A percentile compares a stretch with the other conserved stretches of the same genome.
Conservation (phyloP, 495 filamentous ascomycete genomes). For the Antarctomyces pellizariae region DNA sequence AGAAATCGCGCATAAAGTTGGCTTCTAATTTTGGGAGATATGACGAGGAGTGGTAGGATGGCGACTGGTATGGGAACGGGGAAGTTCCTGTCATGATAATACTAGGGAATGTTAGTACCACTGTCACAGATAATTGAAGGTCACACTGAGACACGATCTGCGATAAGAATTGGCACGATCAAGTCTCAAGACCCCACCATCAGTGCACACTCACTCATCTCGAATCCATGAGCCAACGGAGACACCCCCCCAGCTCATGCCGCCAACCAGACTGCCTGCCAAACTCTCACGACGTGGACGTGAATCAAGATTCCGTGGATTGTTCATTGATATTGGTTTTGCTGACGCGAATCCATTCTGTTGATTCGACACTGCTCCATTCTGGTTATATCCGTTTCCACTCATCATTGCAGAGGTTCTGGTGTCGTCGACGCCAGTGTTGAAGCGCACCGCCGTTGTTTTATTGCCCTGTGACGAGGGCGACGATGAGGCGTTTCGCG, state of each 20-base stretch:
- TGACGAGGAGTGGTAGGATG: slow-evolving; percentile 90
- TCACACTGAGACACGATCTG: background rate
- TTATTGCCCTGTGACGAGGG: slow-evolving; percentile 29
- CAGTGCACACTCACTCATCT: slow-evolving; percentile 98
- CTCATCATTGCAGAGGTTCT: slow-evolving; percentile 28
- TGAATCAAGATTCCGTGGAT: slow-evolving; percentile 38
- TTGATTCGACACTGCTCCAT: slow-evolving; percentile 23
- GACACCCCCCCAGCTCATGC: slow-evolving; percentile 95
- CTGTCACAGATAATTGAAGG: too few relatives aligned
- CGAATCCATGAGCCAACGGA: slow-evolving; percentile 93
- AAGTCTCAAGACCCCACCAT: too few relatives aligned
- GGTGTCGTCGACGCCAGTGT: slow-evolving; percentile 20
- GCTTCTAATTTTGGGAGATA: slow-evolving; percentile 96
- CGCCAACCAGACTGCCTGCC: slow-evolving; percentile 67
- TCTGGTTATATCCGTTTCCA: slow-evolving; percentile 31
- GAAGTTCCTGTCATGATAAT: slow-evolving; percentile 95
- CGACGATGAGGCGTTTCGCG: slow-evolving; percentile 34
- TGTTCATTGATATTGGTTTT: slow-evolving; percentile 67
- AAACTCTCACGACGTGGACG: slow-evolving; percentile 58
- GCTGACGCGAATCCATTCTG: slow-evolving; percentile 61
- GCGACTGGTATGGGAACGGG: slow-evolving; percentile 71
- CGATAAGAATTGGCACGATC: too few relatives aligned
- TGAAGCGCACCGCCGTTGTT: slow-evolving; percentile 19
- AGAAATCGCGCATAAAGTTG: slow-evolving; percentile 89
- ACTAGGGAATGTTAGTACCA: slow-evolving; percentile 28